These are phyloP conservation scores for Acanthamoeba pearcei DNA, from an alignment of 208 protist species.

Conservation along the genomic window DNA sequence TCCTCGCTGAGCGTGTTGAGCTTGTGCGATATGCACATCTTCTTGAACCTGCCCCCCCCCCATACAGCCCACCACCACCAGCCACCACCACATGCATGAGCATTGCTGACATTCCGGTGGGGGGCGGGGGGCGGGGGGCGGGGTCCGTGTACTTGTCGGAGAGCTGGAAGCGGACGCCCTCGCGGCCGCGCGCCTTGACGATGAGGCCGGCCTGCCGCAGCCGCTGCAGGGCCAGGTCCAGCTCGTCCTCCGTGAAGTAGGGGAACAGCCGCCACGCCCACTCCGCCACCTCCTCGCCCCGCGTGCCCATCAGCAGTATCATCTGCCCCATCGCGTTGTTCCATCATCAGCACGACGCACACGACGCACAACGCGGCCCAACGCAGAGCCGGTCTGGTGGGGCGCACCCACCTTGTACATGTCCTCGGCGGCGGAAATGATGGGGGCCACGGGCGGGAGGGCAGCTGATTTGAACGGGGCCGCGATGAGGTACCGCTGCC, in stretches of 20 bases:
- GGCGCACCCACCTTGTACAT: slow-evolving; percentile 51
- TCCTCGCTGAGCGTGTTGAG: neutral
- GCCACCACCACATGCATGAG: too few relatives aligned
- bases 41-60: neutral
- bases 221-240: neutral
- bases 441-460: neutral
- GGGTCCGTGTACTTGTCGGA: neutral
- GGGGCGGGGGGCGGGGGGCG: neutral
- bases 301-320: slow-evolving; percentile 16
- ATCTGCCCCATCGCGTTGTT: neutral
- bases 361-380: too few relatives aligned
- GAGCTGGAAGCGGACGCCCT: slow-evolving; percentile 50
- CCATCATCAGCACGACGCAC: too few relatives aligned
- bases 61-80: neutral
- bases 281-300: neutral
- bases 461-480: neutral
- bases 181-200: neutral
- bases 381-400: too few relatives aligned
- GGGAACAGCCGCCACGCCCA: slow-evolving; percentile 10
- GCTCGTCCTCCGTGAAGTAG: slow-evolving; percentile 40
- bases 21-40: slow-evolving; percentile 18
- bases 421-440: neutral
- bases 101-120: neutral
- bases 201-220: slow-evolving; percentile 12
- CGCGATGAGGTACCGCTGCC: neutral